A percentile compares a stretch with the other conserved stretches of the same genome.
These are phyloP conservation scores for Gnetum montanum DNA, from an alignment of 75 land plant genomes.

Conservation along the genomic window DNA sequence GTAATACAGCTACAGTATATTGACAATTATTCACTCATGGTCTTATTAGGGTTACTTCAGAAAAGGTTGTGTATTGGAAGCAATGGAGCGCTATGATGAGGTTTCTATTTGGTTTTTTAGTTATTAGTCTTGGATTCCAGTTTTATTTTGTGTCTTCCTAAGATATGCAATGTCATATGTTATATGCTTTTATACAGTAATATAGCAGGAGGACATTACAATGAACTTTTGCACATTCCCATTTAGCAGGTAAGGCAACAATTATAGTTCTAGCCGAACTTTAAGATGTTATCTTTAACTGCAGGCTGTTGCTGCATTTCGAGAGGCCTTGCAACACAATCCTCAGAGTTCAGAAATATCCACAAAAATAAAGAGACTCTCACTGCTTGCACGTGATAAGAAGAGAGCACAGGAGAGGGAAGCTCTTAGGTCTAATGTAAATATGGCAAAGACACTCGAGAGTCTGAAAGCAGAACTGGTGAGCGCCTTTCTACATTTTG, in stretches of 20 bases:
- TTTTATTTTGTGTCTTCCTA: background rate
- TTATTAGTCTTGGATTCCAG: background rate
- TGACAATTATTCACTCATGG: background rate
- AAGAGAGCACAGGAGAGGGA: constrained; percentile 65
- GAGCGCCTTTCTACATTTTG: constrained; percentile 7
- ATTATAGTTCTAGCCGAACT: too few species aligned
- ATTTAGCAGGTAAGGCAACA: too few species aligned
- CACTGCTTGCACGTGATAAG: constrained; percentile 70
- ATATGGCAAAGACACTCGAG: constrained; percentile 41
- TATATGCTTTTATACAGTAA: too few species aligned
- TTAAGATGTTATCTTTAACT: constrained; percentile 9
- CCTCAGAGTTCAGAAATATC: constrained; percentile 85
- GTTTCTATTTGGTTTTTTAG: constrained; percentile 21
- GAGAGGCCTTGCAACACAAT: constrained; percentile 67
- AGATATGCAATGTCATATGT: too few species aligned
- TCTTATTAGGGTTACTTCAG: constrained; percentile 85
- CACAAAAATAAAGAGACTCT: constrained; percentile 74
- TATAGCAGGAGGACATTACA: too few species aligned
- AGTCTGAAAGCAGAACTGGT: constrained; percentile 60
- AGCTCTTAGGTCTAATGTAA: constrained; percentile 43
- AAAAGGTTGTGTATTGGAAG: constrained; percentile 93
- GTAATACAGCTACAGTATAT: background rate
- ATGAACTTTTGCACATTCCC: too few species aligned
- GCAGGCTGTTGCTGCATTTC: constrained; percentile 81
- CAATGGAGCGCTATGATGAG: constrained; percentile 94